Base-by-base conservation (phyloP, 139 green algal genomes). In the Raphidocelis subcapitata region DNA sequence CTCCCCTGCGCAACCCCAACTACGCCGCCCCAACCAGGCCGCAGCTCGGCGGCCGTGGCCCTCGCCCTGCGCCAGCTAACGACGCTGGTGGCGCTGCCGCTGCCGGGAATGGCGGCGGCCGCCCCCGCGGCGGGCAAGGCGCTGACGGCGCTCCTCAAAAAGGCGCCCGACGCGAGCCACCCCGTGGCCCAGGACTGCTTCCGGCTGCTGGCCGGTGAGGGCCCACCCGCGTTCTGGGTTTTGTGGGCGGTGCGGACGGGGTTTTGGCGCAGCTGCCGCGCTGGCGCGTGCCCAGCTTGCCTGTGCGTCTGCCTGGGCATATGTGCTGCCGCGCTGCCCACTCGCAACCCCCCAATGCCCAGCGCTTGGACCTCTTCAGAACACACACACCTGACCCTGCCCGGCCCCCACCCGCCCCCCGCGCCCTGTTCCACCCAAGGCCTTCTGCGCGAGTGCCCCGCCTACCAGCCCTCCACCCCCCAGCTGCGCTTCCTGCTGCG, bases 401-500 rank as follows among this genome's bases (percentile, higher is more conserved):
- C n/a, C n/a, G n/a, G n/a, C n/a, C n/a, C n/a, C n/a, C n/a, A n/a
- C n/a, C n/a, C n/a, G n/a, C n/a, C n/a, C n/a, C n/a, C 12, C 64
- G 4, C 20, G 3, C 37, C 37, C 35, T 28, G 10, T 51, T 3
- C 41, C 66, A 21, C 56, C 37, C 93, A 85, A 3, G 83, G 67
- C 12, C 82, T 97, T 76, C 81, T 97, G 69, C 77, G 84, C 3
- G 72, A 83, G 31, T 93, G 86, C 73, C 14, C 66, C 8, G 57
- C 64, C 63, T 96, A 88, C 80, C 49, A 82, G 71, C 91, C 89
- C 24, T 75, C 75, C 36, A 79, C 82, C 2, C 49, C 63, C 2
- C 87, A 96, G 83, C 75, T 97, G 57, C 74, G 85, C 5, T 90
- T 88, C 76, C 80, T 98, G 64, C 69, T 98, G 62, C 57, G 69